Evolutionary conservation across 78 protist species (phyloP), one percentile per base, ranked within the genome.

Genomic region (Andalucia godoyi): DNA sequence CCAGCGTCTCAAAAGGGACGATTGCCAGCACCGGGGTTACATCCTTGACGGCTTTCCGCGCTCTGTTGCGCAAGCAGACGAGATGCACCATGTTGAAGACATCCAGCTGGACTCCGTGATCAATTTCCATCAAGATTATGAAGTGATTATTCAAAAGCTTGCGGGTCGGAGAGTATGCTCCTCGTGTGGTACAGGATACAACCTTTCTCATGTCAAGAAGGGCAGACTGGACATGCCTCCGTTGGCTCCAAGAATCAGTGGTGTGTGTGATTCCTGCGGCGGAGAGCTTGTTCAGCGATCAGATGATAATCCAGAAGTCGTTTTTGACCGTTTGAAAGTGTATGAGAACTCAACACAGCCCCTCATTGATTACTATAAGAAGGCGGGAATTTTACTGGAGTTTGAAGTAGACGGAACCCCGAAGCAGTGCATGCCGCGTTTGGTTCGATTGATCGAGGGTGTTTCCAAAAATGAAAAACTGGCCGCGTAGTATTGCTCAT

Each of bases 31-130:
- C 18, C 54, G 12, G 29, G 78, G 78, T 4, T 72, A 30, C 66
- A 33, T 72, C 40, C 69, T 72, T 27, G 78, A 72, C 15, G 78
- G 78, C 32, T 72, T 29, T 43, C 78, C 78, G 47, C 32, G 78
- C 18, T 43, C 30, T 27, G 7, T 64, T 3, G 37, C 8, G 8
- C 78, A 72, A 45, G 78, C 71, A 4, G 59, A 61, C 23, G 25
- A 23, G 15, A 15, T 61, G 66, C 60, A 61, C 57, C 10, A 38
- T 29, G 5, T 12, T 2, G 46, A 4, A 21, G 62, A 32, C 18
- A 38, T 51, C 54, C 23, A 6, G 17, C 2, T 58, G 18, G 76
- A 71, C n/a, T 9, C 4, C 6, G 76, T 71, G 27, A 2, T 59
- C 33, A 71, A 71, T n/a, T n/a, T 71, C 17, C 30, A 9, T 30